Evolutionary conservation across 352 stramenopile species (phyloP).

Genomic region (Phytopythium mirpurense): DNA sequence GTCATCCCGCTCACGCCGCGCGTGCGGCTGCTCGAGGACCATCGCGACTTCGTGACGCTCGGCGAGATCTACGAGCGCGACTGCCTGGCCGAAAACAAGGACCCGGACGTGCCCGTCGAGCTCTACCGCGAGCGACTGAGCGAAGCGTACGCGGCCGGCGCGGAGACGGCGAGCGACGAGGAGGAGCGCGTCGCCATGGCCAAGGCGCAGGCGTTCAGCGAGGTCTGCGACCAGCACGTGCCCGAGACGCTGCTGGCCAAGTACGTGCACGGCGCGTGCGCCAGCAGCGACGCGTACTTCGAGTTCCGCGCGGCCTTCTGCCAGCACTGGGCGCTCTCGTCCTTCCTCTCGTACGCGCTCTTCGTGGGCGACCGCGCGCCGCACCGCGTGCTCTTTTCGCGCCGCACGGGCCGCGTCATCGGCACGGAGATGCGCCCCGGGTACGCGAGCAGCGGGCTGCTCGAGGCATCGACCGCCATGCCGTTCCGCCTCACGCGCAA

Average conservation of each 20-base stretch:
- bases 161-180: conserved; percentile 40
- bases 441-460: conserved; percentile 78
- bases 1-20: conserved; percentile 91
- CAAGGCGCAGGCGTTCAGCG: conserved; percentile 64
- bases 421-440: conserved; percentile 79
- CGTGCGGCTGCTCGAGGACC: conserved; percentile 84
- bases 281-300: conserved; percentile 76
- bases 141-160: conserved; percentile 48
- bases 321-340: conserved; percentile 80
- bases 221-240: conserved; percentile 78
- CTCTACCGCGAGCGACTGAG: conserved; percentile 72
- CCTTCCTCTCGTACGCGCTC: conserved; percentile 80
- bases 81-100: conserved; percentile 59
- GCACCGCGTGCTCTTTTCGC: conserved; percentile 80
- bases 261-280: conserved; percentile 75
- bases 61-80: conserved; percentile 84
- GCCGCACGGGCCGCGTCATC: conserved; percentile 73
- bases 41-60: conserved; percentile 78
- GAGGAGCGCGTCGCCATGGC: conserved; percentile 57
- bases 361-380: conserved; percentile 83
- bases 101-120: conserved; percentile 77
- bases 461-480: conserved; percentile 79
- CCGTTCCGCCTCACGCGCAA: conserved; percentile 89
- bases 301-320: conserved; percentile 86
- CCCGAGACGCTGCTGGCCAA: conserved; percentile 82